A percentile compares a stretch with the other conserved stretches of the same genome.
Conservation (phyloP, 2,329 filamentous ascomycete species). For the Colletotrichum filicis region DNA sequence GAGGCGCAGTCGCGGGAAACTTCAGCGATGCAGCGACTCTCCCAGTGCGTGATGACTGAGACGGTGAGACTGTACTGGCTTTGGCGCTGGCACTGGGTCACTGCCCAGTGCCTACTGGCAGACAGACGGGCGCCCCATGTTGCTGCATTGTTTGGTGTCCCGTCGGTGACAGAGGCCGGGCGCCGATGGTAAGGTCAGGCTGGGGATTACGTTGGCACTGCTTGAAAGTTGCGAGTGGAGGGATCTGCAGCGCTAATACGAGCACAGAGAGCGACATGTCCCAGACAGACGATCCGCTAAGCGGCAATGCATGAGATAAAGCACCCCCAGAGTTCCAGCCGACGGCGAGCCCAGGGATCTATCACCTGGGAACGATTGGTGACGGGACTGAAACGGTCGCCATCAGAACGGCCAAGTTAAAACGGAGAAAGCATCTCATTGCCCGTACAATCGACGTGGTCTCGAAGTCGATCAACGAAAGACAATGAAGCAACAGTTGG, state of each 20-base stretch:
- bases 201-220: background rate
- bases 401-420: background rate
- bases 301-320: slow-evolving; percentile 6
- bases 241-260: slow-evolving; percentile 14
- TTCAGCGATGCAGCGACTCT: slow-evolving; percentile 28
- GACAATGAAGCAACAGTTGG: no score
- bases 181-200: background rate
- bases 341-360: background rate
- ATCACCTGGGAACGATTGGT: background rate
- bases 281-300: slow-evolving; percentile 14
- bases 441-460: background rate
- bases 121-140: background rate
- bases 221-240: background rate
- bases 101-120: no score
- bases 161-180: background rate
- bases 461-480: background rate
- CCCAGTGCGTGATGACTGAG: background rate
- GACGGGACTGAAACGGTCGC: background rate
- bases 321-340: background rate
- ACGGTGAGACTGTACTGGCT: background rate
- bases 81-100: background rate
- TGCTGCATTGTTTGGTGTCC: background rate
- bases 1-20: slow-evolving; percentile 32
- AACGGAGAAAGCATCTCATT: background rate
- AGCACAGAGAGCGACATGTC: background rate